phyloP scores from a whole-genome alignment of 768 basidiomycete genomes.

The Porphyrellus cyaneotinctus region DNA sequence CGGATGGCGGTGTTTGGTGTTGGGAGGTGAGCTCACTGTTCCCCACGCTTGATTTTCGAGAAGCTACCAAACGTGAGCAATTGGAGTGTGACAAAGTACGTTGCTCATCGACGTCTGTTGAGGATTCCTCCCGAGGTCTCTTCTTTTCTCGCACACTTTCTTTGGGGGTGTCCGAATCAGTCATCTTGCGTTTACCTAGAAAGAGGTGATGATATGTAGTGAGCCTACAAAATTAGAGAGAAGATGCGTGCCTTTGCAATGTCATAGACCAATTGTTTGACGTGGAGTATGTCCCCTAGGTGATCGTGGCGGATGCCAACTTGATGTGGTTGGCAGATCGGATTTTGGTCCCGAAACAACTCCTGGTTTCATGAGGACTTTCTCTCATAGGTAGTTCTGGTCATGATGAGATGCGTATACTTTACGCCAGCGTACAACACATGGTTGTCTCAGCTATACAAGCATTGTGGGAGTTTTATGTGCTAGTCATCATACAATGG shows the following conservation, averaged over 20 bases:
- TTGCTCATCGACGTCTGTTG: slow-evolving; percentile 39
- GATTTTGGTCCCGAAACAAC: slow-evolving; percentile 72
- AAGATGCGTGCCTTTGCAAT: slow-evolving; percentile 21
- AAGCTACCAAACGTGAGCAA: slow-evolving; percentile 12
- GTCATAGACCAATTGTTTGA: slow-evolving; percentile 75
- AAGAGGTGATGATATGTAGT: background rate
- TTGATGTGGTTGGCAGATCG: slow-evolving; percentile 77
- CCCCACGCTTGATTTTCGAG: slow-evolving; percentile 17
- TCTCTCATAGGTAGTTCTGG: too few species aligned
- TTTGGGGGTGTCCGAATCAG: slow-evolving; percentile 22
- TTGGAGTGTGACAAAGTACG: slow-evolving; percentile 25
- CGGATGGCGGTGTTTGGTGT: slow-evolving; percentile 19
- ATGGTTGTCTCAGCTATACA: too few species aligned
- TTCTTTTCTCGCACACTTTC: slow-evolving; percentile 27
- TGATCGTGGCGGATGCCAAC: slow-evolving; percentile 93
- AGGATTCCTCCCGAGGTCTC: slow-evolving; percentile 25
- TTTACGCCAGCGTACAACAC: too few species aligned
- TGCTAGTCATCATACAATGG: too few species aligned
- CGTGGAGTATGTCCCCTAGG: slow-evolving; percentile 86
- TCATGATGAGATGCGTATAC: background rate
- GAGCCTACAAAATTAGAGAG: too few species aligned
- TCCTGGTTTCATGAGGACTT: slow-evolving; percentile 33
- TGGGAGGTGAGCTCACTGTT: slow-evolving; percentile 16
- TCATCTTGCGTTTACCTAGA: slow-evolving; percentile 26
- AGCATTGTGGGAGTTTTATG: too few species aligned